Evolutionary conservation across 73 alveolate genomes (phyloP).

Genomic region (Loxodes magnus): DNA sequence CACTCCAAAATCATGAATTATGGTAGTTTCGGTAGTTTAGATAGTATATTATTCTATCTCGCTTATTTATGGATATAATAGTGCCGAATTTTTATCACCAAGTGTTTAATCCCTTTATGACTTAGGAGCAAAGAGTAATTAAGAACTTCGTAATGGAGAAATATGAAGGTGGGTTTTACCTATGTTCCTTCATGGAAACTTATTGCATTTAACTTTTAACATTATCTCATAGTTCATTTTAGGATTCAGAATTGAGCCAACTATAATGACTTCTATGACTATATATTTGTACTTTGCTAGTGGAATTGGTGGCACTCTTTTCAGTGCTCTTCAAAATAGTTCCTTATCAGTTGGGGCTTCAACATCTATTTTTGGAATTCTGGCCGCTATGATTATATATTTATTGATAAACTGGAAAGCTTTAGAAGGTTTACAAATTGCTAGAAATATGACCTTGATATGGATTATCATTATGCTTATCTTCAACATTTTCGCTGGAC

Average conservation of each 20-base stretch:
- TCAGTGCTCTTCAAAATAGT: not conserved
- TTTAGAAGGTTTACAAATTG: not conserved
- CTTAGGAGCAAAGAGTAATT: slow-evolving; percentile 2
- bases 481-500: not conserved
- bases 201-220: slow-evolving; percentile 7
- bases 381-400: slow-evolving; percentile 5
- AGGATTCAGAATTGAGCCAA: slow-evolving; percentile 14
- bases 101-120: slow-evolving; percentile 1
- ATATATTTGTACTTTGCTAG: not conserved
- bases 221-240: slow-evolving; percentile 2
- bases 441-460: not conserved
- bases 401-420: slow-evolving; percentile 4
- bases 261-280: slow-evolving; percentile 4
- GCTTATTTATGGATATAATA: slow-evolving; percentile 3
- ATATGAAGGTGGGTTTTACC: slow-evolving; percentile 9
- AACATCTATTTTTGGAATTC: slow-evolving; percentile 2
- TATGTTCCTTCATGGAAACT: slow-evolving; percentile 4
- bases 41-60: not conserved
- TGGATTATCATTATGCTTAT: slow-evolving; percentile 7
- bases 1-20: not conserved
- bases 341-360: slow-evolving; percentile 14
- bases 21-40: slow-evolving; percentile 1
- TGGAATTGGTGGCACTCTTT: slow-evolving; percentile 8
- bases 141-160: slow-evolving; percentile 7
- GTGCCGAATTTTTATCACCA: not conserved